Base-by-base conservation (phyloP, 495 filamentous ascomycete genomes). In the Neurospora sp. region DNA sequence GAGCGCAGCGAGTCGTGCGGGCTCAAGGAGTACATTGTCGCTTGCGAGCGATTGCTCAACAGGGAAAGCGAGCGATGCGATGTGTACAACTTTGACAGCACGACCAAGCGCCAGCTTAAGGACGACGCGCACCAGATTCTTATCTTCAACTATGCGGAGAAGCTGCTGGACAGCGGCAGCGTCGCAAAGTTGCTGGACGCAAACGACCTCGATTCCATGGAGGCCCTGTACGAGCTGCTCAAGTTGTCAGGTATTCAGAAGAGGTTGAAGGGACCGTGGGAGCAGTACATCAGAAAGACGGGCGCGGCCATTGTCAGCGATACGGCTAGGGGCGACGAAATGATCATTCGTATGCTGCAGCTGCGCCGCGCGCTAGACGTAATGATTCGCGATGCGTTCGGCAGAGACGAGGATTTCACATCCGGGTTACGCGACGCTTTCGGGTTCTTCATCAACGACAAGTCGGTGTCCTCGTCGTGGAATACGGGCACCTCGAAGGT, bases 401-500 rank as follows among this genome's bases (percentile, higher is more conserved):
- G 88, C 70, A 88, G 86, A 70, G 87, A 98, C 74, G 89, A 93
- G 69, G 86, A 87, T 3, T 89, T 98, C 11, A 88, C 89, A 2
- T 91, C 94, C 77, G 89, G 85, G 39, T 83, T 98, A 39, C 87
- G 96, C 15, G 93, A 97, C 78, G 88, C 92, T 2, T 98, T 98
- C 77, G 90, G 92, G 43, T 83, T 83, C 2, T 98, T 98, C 78
- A 96, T 99, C 85, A 99, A 99, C 80, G 89, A 92, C 80, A 88
- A 87, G 9, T 91, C 90, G 81, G 90, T 89, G 69, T 85, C 86
- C 19, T 85, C 89, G 21, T 88, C 87, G 3, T 93, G 91, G 85
- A 89, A 89, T 45, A 92, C 92, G 5, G 90, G 92, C 75, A 96
- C 96, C 72, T 92, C 93, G 10, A 97, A 97, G 84, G 92, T 96